phyloP scores from a whole-genome alignment of 1,284 basidiomycete genomes.

The Ceratobasidium sp. region DNA sequence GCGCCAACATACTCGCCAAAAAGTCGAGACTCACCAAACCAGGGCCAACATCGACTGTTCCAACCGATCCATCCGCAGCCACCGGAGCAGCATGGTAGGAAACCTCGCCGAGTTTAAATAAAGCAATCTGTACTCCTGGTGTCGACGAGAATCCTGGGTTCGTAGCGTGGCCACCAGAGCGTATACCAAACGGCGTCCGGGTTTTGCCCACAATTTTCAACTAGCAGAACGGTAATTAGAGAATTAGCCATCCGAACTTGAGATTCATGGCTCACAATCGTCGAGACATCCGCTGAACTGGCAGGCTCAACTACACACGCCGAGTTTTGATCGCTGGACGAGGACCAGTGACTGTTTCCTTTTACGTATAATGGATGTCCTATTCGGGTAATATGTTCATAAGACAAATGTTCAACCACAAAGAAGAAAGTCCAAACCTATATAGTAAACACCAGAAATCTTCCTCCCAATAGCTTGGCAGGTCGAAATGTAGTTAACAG shows the following conservation, averaged over 20 bases:
- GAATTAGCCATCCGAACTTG: no score
- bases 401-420: not conserved
- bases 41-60: constrained; percentile 63
- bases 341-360: constrained; percentile 38
- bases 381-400: not conserved
- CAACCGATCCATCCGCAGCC: constrained; percentile 48
- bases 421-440: not conserved
- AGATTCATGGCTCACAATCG: not conserved
- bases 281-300: constrained; percentile 10
- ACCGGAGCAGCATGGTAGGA: constrained; percentile 57
- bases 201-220: constrained; percentile 9
- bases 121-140: constrained; percentile 67
- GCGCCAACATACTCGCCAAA: not conserved
- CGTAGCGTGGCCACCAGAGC: constrained; percentile 62
- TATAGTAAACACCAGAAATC: not conserved
- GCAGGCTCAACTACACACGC: constrained; percentile 30
- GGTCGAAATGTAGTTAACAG: not conserved
- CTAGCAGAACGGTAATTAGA: not conserved
- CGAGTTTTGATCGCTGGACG: constrained; percentile 24
- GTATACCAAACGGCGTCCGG: constrained; percentile 16
- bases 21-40: constrained; percentile 56
- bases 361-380: constrained; percentile 25
- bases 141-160: constrained; percentile 69
- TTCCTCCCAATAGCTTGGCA: constrained; percentile 5
- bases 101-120: constrained; percentile 65